Evolutionary conservation across 2,329 filamentous ascomycete genomes (phyloP).

Genomic region (Penicillium vulpinum): DNA sequence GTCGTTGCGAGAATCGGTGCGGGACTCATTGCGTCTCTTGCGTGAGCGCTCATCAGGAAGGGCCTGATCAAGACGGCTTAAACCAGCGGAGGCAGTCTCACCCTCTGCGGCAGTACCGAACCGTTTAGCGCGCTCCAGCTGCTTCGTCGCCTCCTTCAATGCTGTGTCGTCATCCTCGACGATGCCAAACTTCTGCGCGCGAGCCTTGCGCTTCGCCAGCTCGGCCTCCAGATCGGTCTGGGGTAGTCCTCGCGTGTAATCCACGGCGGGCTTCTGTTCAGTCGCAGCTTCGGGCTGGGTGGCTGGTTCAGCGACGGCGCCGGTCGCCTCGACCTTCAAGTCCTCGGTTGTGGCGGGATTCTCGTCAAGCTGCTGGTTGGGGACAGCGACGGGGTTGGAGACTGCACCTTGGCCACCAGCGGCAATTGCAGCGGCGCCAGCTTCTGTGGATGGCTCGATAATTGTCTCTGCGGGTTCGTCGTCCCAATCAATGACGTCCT

Average conservation of each 20-base stretch:
- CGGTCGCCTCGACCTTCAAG: conserved; percentile 36
- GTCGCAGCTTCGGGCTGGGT: conserved; percentile 20
- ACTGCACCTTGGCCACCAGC: conserved; percentile 41
- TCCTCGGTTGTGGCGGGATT: conserved; percentile 43
- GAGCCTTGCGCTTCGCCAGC: conserved; percentile 50
- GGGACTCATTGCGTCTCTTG: conserved; percentile 36
- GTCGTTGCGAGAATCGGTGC: conserved; percentile 39
- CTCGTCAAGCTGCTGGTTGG: conserved; percentile 41
- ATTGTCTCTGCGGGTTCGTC: conserved; percentile 37
- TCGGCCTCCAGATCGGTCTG: conserved; percentile 48
- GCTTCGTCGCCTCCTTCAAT: conserved; percentile 45
- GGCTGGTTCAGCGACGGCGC: conserved; percentile 18
- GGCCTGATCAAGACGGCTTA: conserved; percentile 49
- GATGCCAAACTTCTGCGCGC: conserved; percentile 52
- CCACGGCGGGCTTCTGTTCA: conserved; percentile 37
- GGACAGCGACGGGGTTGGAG: conserved; percentile 41
- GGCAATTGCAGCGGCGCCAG: conserved; percentile 37
- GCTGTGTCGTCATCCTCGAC: conserved; percentile 42
- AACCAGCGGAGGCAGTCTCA: conserved; percentile 21
- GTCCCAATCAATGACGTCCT: conserved; percentile 50
- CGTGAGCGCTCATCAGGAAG: conserved; percentile 44
- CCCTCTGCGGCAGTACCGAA: conserved; percentile 40
- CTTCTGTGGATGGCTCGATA: conserved; percentile 32
- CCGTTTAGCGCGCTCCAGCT: conserved; percentile 48
- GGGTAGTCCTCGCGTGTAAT: conserved; percentile 46